Evolutionary conservation across 129 eudicot species (phyloP).

Genomic region (Oenanthe sinensis): DNA sequence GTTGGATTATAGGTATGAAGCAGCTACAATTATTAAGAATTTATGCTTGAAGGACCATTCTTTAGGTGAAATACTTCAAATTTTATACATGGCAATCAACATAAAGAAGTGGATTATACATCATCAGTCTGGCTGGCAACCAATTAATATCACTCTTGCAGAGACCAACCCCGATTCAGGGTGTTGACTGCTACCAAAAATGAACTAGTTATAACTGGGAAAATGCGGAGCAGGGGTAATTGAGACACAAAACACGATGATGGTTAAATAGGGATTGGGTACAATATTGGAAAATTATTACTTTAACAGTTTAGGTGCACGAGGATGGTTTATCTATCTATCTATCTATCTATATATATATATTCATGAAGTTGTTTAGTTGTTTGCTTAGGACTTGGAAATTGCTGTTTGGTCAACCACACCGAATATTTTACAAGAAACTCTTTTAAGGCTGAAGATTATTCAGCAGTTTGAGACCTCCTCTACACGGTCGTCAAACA

Average conservation of each 20-base stretch:
- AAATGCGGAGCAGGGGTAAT: conserved; percentile 9
- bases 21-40: conserved; percentile 62
- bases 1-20: conserved; percentile 58
- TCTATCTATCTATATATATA: not conserved
- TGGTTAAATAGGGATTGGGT: conserved; percentile 7
- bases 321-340: conserved; percentile 11
- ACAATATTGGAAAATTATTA: conserved; percentile 7
- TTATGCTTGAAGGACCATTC: conserved; percentile 60
- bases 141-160: conserved; percentile 53
- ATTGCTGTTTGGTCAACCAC: conserved; percentile 13
- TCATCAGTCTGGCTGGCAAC: conserved; percentile 85
- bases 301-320: conserved; percentile 14
- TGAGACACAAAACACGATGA: not conserved
- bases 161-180: conserved; percentile 51
- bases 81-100: conserved; percentile 60
- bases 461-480: conserved; percentile 6
- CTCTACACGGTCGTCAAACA: not conserved
- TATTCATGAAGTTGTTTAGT: not conserved
- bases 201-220: conserved; percentile 20
- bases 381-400: conserved; percentile 12
- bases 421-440: conserved; percentile 16
- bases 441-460: conserved; percentile 18
- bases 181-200: conserved; percentile 29
- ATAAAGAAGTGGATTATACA: conserved; percentile 62
- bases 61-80: conserved; percentile 72